Base-by-base conservation (phyloP, 2,329 filamentous ascomycete genomes). In the Sordariomycetes sp. region DNA sequence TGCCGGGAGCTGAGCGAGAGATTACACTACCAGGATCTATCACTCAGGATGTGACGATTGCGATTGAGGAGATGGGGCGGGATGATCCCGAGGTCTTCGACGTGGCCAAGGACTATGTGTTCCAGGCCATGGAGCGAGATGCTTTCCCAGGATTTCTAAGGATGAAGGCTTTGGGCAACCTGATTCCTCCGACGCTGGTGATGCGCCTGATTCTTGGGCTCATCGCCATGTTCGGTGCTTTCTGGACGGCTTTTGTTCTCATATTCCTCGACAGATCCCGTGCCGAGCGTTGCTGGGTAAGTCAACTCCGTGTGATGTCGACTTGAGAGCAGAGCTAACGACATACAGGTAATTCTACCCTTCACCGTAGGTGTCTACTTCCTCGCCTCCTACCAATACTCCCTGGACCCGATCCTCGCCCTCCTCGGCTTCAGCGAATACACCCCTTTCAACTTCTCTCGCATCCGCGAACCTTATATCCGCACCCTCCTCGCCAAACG, bases 111-210 rank as follows among this genome's bases (percentile, higher is more conserved):
- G 92, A 98, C 63, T 98, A 96, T 55, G 92, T 96, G 42, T 98
- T 96, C 59, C 93, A 98, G 61, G 93, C 93, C 21, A 98, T 98
- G 92, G 93, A 98, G 63, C 78, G 93, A 36, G 92, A 98, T 63
- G 92, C 93, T n/a, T 98, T 94, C 55, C 92, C 93, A 1, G 90
- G 90, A 1, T 98, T 98, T 61, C 70, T 98, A 39, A 76, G 90
- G 52, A 86, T 86, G 63, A 96, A 96, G 63, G 92, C 92, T 3
- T 70, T 98, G 17, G 93, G 93, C 39, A 98, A 98, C 51, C 72
- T 98, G 11, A 90, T 98, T 19, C 92, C 90, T 4, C 78, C 90
- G 12, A 94, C 86, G 30, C 80, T 94, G 45, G 77, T 96, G 52
- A 70, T 93, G 46, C 75, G 92, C 35, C 66, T 96, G 33, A 86